A percentile compares a stretch with the other conserved stretches of the same genome.
Conservation (phyloP, 257 asterid genomes). For the Nicotiana knightiana region DNA sequence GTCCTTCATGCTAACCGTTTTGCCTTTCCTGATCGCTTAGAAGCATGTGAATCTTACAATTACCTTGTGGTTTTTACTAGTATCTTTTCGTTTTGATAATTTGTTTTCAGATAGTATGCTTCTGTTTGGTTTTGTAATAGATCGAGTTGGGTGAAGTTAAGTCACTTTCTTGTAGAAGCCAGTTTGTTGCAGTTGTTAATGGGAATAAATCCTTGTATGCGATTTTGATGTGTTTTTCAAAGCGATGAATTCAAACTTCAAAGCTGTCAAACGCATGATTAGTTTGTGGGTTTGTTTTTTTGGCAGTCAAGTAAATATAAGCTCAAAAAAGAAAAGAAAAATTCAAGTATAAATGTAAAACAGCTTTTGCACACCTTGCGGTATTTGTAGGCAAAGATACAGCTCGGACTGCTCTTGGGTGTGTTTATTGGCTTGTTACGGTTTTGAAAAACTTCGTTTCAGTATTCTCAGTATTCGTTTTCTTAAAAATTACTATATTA, state of each 20-base stretch:
- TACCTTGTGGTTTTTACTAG: not conserved
- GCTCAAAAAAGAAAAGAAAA: not conserved
- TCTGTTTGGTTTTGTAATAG: not conserved
- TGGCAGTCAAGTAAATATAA: not conserved
- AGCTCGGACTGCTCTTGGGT: too few species aligned
- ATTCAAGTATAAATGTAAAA: too few species aligned
- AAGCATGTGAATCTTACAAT: not conserved
- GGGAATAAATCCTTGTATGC: not conserved
- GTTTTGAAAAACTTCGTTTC: too few species aligned
- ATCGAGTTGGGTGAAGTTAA: not conserved
- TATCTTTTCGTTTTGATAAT: not conserved
- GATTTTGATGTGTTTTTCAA: not conserved
- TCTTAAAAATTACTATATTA: too few species aligned
- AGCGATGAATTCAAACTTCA: not conserved
- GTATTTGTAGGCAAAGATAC: too few species aligned
- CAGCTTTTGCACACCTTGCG: too few species aligned
- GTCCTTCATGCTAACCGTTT: conserved; percentile 73
- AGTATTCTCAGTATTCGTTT: too few species aligned
- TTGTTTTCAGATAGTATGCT: not conserved
- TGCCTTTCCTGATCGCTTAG: conserved; percentile 84
- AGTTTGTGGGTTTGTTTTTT: not conserved
- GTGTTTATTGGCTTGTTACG: too few species aligned
- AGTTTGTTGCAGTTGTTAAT: not conserved
- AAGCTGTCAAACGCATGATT: not conserved
- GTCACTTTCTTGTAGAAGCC: not conserved